Percentiles rank a stretch among this genome's conserved stretches.
phyloP scores from a whole-genome alignment of 805 yeast species.

The Ascoidea asiatica region DNA sequence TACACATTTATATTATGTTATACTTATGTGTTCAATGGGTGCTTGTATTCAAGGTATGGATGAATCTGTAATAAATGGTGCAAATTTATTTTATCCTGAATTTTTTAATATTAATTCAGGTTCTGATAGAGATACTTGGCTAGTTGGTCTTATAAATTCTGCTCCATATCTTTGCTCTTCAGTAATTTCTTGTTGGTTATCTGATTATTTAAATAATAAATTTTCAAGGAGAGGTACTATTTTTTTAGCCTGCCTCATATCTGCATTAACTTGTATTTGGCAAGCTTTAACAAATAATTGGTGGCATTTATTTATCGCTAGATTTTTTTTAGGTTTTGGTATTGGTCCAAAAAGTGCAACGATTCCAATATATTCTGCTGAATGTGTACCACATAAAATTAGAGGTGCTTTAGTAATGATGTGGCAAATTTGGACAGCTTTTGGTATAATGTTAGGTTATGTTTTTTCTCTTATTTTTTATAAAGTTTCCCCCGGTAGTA shows the following conservation, averaged over 20 bases:
- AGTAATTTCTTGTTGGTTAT: conserved; percentile 45
- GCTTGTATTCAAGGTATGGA: conserved; percentile 79
- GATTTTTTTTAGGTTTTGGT: conserved; percentile 55
- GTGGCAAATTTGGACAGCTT: conserved; percentile 68
- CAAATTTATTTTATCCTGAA: conserved; percentile 44
- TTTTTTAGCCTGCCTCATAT: conserved; percentile 46
- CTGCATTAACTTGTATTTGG: conserved; percentile 55
- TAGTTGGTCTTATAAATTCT: conserved; percentile 52
- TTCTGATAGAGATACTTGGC: conserved; percentile 36
- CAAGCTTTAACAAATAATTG: conserved; percentile 51
- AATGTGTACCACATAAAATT: conserved; percentile 46
- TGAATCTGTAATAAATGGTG: conserved; percentile 66
- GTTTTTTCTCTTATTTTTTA: conserved; percentile 52
- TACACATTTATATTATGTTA: conserved; percentile 35
- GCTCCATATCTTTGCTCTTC: conserved; percentile 61
- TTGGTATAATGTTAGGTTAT: conserved; percentile 63
- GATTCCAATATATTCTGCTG: conserved; percentile 58
- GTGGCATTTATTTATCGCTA: conserved; percentile 56
- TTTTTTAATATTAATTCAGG: conserved; percentile 36
- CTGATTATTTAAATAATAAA: conserved; percentile 42
- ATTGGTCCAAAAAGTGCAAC: conserved; percentile 69
- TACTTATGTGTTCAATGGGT: conserved; percentile 58
- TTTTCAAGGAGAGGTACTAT: conserved; percentile 58
- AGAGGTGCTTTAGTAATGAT: conserved; percentile 61
- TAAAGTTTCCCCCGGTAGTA: conserved; percentile 21